Base-by-base conservation (phyloP, 192 early-diverging fungal species). In the Dissophora ornata region DNA sequence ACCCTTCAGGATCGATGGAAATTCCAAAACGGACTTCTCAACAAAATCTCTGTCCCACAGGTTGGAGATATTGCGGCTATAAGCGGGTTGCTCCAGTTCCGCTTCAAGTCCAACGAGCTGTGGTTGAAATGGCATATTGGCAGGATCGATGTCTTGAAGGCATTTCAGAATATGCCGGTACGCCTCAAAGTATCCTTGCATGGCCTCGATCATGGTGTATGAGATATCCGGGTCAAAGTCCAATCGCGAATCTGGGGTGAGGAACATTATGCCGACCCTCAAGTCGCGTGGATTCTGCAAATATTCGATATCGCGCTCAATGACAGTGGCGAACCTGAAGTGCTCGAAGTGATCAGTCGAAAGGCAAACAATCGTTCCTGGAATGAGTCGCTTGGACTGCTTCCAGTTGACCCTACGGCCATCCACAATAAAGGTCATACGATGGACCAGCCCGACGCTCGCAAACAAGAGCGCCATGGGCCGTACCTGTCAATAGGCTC, bases 291-390 rank as follows among this genome's bases (percentile, higher is more conserved):
- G 52, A 12, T 77, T 62, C 38, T 55, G 32, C 3, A 82, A 55
- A 15, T 59, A 69, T 21, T 67, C 58, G 1, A 58, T 5, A 21
- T 80, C 80, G 28, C 87, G 60, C 29, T 83, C 70, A 2, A 81
- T 57, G 9, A 88, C 82, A 0, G 81, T 84, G 0, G 80, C 87
- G 19, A 88, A 66, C 13, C 83, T 79, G 30, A 82, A 70, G 38
- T 63, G 65, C 13, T 82, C 57, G 62, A 88, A 88, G 16, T 84
- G 33, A 34, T 88, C 82, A 16, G 63, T 71, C 0, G 87, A 83
- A 10, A 88, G 64, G 12, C 83, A 61, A n/a, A 88, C 85, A 7
- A 86, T 62, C 2, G 85, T 66, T n/a, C 87, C 87, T 18, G 84
- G 78, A 30, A 86, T 78, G 33, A 88, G 65, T 26, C 87, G 79